Evolutionary conservation across 2,329 filamentous ascomycete species (phyloP), one percentile per base, ranked within the genome.

Genomic region (Teratosphaeria viscida): DNA sequence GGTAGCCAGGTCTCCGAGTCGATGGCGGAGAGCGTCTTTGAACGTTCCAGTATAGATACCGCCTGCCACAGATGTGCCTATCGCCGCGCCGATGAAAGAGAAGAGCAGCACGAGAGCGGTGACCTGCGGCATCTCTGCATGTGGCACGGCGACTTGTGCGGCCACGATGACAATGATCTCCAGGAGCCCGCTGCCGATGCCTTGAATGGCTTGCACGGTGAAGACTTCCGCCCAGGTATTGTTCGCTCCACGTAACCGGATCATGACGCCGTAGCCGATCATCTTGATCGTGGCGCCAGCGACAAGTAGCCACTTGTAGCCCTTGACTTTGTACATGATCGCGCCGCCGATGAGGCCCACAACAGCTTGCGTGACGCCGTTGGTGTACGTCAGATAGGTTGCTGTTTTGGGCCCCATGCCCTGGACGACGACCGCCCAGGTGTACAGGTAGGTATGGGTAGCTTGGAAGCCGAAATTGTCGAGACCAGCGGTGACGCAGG

Each of bases 191-290:
- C 72, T 76, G 3, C 79, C 79, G 3, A 77, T 63, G 2, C 79
- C 79, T 63, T 81, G 79, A 10, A 81, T 70, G 32, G 76, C 66
- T 63, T 81, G 79, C 1, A 79, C 76, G 29, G 76, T 62, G 62
- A 80, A 78, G 1, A 81, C 70, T 66, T 81, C 79, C 7, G 71
- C 76, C 0, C 70, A 62, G 3, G 74, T 74, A 65, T 77, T 80
- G 43, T 72, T 64, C 54, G 73, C 70, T 0, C 72, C 77, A 3
- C 78, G 74, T 8, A 81, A 73, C 2, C 79, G 73, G 34, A 81
- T 71, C 79, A 81, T 81, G 34, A 80, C 64, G 3, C 77, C 78
- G 60, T 81, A 81, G 5, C 79, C 79, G 35, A 81, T 63, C 10
- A 79, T 65, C 11, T 78, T 76, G 35, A 81, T 63, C 1, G 71